Conservation (phyloP, 2,329 filamentous ascomycete genomes). For the Myriosclerotinia curreyana region DNA sequence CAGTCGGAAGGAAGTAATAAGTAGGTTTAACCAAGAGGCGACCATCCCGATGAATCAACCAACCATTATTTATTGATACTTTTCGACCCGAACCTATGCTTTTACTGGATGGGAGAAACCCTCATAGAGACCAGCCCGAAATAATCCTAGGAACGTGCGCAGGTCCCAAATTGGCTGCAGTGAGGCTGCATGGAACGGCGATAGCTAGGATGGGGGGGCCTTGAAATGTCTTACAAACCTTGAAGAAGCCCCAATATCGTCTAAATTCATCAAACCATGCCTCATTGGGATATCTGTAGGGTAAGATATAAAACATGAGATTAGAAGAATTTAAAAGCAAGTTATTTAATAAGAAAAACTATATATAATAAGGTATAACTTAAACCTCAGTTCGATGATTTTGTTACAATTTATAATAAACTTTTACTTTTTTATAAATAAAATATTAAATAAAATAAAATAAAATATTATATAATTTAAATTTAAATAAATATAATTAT, state of each 20-base stretch:
- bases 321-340: too few species aligned
- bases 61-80: conserved; percentile 10
- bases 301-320: too few species aligned
- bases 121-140: not conserved
- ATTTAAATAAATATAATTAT: too few species aligned
- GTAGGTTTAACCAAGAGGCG: conserved; percentile 8
- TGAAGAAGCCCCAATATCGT: not conserved
- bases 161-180: conserved; percentile 20
- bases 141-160: conserved; percentile 17
- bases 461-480: too few species aligned
- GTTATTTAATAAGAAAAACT: too few species aligned
- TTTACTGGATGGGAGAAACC: conserved; percentile 2
- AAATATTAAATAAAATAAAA: too few species aligned
- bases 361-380: too few species aligned
- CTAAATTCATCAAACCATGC: too few species aligned
- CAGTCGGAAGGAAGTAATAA: conserved; percentile 14
- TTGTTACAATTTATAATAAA: too few species aligned
- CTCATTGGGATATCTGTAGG: too few species aligned
- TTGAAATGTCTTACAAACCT: conserved; percentile 15
- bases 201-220: conserved; percentile 4
- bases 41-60: not conserved
- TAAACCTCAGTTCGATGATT: too few species aligned
- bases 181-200: conserved; percentile 21
- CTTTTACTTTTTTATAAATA: too few species aligned
- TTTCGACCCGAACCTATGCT: conserved; percentile 1